A percentile compares a stretch with the other conserved stretches of the same genome.
Evolutionary conservation across 495 filamentous ascomycete species (phyloP).

Genomic region (Trichoderma gamsii): DNA sequence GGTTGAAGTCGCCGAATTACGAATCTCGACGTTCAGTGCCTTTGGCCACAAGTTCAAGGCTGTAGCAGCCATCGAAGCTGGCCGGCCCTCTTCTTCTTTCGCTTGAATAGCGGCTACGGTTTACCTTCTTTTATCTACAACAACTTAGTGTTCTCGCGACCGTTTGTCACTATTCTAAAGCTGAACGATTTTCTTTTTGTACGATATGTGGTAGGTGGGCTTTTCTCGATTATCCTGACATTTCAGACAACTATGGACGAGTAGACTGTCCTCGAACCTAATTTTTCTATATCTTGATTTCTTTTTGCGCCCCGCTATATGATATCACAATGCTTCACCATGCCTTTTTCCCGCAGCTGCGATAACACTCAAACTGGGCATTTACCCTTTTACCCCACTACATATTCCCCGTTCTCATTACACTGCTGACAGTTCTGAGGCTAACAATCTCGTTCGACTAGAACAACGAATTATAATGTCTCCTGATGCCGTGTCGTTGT

Average conservation of each 20-base stretch:
- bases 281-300: background rate
- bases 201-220: slow-evolving; percentile 16
- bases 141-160: background rate
- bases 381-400: background rate
- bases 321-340: background rate
- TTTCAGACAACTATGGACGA: background rate
- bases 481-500: slow-evolving; percentile 65
- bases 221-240: background rate
- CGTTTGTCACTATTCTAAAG: background rate
- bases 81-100: background rate
- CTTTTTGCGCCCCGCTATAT: background rate
- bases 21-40: background rate
- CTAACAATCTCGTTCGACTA: background rate
- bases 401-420: background rate
- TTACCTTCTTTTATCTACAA: background rate
- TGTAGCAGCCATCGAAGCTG: background rate
- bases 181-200: background rate
- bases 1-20: background rate
- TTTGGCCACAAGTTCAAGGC: background rate
- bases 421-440: background rate
- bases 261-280: background rate
- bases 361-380: background rate
- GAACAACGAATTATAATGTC: slow-evolving; percentile 40
- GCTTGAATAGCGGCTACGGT: background rate
- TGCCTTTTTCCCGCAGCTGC: background rate